A percentile compares a stretch with the other conserved stretches of the same genome.
phyloP scores from a whole-genome alignment of 2,329 filamentous ascomycete species.

The Thermomyces lanuginosus region DNA sequence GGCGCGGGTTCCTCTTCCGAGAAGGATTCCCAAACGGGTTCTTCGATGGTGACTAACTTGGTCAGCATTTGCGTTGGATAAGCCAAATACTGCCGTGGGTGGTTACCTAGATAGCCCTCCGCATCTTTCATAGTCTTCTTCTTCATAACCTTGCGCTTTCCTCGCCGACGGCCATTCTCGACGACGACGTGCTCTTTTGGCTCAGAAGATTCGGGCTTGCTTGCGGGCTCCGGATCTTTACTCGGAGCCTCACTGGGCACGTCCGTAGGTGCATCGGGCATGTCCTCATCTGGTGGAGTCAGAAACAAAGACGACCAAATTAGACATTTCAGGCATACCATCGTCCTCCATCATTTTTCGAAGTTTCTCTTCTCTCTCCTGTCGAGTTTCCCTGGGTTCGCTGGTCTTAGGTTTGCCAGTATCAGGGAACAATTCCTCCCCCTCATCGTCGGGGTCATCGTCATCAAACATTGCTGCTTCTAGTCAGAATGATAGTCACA shows the following conservation, averaged over 20 bases:
- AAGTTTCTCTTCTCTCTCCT: slow-evolving; percentile 49
- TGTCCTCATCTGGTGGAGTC: slow-evolving; percentile 35
- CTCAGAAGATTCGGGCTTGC: slow-evolving; percentile 32
- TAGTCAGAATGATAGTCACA: slow-evolving; percentile 12
- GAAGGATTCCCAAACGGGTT: slow-evolving; percentile 77
- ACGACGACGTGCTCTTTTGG: slow-evolving; percentile 37
- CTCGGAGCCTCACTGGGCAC: slow-evolving; percentile 17
- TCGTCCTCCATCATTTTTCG: slow-evolving; percentile 59
- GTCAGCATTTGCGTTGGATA: slow-evolving; percentile 5
- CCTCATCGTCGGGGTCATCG: slow-evolving; percentile 42
- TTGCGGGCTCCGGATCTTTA: slow-evolving; percentile 21
- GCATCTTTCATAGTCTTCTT: slow-evolving; percentile 78
- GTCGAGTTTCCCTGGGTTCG: slow-evolving; percentile 32
- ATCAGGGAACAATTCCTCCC: slow-evolving; percentile 34
- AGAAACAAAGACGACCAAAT: slow-evolving; percentile 11
- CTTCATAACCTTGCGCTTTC: slow-evolving; percentile 65
- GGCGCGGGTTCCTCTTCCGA: slow-evolving; percentile 64
- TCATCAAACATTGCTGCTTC: slow-evolving; percentile 33
- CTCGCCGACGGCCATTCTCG: slow-evolving; percentile 52
- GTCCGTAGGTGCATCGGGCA: slow-evolving; percentile 37
- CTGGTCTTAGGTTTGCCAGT: slow-evolving; percentile 20
- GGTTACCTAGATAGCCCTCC: slow-evolving; percentile 71
- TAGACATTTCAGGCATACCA: slow-evolving; percentile 13
- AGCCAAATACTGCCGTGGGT: slow-evolving; percentile 1
- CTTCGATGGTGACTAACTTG: slow-evolving; percentile 61